Percentiles rank a stretch among this genome's conserved stretches.
These are phyloP conservation scores for Citrullus colocynthis DNA, from an alignment of 306 rosid species.

Conservation along the genomic window DNA sequence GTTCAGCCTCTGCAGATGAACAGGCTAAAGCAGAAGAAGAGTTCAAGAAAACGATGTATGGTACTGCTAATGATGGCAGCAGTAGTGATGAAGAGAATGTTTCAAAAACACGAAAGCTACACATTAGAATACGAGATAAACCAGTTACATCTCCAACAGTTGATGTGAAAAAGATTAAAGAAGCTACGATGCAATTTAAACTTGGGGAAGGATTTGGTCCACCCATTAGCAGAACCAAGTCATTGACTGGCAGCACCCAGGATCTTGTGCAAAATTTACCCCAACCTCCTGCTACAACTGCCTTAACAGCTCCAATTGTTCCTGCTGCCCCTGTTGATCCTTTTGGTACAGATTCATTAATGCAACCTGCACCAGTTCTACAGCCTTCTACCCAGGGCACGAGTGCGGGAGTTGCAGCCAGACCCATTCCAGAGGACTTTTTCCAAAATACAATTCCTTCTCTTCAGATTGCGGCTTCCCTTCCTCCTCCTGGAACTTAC, in stretches of 20 bases:
- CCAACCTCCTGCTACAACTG: slow-evolving; percentile 27
- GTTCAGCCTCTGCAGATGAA: slow-evolving; percentile 49
- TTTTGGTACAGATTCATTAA: slow-evolving; percentile 44
- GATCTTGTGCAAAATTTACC: slow-evolving; percentile 61
- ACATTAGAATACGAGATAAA: slow-evolving; percentile 78
- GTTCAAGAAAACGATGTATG: slow-evolving; percentile 88
- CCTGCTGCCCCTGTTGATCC: slow-evolving; percentile 59
- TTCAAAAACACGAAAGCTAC: slow-evolving; percentile 67
- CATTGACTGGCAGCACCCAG: slow-evolving; percentile 50
- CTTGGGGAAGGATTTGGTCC: slow-evolving; percentile 59
- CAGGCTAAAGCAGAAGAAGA: slow-evolving; percentile 98
- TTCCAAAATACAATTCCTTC: slow-evolving; percentile 90
- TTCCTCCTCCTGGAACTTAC: slow-evolving; percentile 78
- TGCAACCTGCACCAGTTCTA: slow-evolving; percentile 37
- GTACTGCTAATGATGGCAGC: slow-evolving; percentile 69
- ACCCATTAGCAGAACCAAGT: slow-evolving; percentile 56
- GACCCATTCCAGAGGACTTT: slow-evolving; percentile 97
- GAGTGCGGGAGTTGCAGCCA: slow-evolving; percentile 35
- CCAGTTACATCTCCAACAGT: slow-evolving; percentile 60
- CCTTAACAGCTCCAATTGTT: slow-evolving; percentile 28
- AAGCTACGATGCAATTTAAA: slow-evolving; percentile 85
- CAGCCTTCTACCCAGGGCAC: slow-evolving; percentile 28
- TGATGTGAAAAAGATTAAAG: slow-evolving; percentile 85
- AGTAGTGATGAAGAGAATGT: slow-evolving; percentile 93
- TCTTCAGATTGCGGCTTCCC: slow-evolving; percentile 70